These are phyloP conservation scores for Vaccinium macrocarpon DNA, from an alignment of 148 eudicot species.

Conservation along the genomic window DNA sequence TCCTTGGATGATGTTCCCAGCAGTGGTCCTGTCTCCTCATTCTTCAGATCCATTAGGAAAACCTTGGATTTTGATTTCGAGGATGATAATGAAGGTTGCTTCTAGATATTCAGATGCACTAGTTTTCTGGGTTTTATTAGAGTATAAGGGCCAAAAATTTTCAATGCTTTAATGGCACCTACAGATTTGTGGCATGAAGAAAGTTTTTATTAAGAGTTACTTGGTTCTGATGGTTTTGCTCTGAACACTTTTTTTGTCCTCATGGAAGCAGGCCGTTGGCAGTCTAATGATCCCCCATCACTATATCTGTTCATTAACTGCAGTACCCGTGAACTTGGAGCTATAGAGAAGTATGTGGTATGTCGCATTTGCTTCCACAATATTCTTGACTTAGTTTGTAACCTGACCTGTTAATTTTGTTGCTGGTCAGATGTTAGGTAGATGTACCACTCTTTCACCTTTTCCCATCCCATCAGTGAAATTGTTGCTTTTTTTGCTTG, in stretches of 20 bases:
- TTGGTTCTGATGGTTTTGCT: conserved; percentile 3
- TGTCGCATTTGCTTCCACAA: conserved; percentile 30
- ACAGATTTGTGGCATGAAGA: background rate
- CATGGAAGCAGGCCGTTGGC: conserved; percentile 71
- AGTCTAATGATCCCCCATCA: conserved; percentile 71
- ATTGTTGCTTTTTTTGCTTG: background rate
- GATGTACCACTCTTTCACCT: background rate
- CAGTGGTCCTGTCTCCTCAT: conserved; percentile 51
- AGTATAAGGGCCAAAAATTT: background rate
- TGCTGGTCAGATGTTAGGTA: background rate
- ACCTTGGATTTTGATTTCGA: conserved; percentile 98
- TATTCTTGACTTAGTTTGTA: background rate
- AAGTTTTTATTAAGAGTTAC: background rate
- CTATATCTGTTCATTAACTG: conserved; percentile 77
- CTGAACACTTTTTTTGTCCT: conserved; percentile 9
- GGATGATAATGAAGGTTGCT: conserved; percentile 91
- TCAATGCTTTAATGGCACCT: background rate
- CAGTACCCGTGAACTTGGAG: conserved; percentile 83
- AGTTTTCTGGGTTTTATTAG: conserved; percentile 11
- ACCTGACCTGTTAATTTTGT: background rate
- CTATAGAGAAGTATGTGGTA: conserved; percentile 95
- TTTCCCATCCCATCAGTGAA: background rate
- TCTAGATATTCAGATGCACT: background rate
- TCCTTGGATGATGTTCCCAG: conserved; percentile 88
- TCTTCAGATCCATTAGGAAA: conserved; percentile 78